Conservation (phyloP, 2,329 filamentous ascomycete genomes). For the Emericellopsis cladophorae region DNA sequence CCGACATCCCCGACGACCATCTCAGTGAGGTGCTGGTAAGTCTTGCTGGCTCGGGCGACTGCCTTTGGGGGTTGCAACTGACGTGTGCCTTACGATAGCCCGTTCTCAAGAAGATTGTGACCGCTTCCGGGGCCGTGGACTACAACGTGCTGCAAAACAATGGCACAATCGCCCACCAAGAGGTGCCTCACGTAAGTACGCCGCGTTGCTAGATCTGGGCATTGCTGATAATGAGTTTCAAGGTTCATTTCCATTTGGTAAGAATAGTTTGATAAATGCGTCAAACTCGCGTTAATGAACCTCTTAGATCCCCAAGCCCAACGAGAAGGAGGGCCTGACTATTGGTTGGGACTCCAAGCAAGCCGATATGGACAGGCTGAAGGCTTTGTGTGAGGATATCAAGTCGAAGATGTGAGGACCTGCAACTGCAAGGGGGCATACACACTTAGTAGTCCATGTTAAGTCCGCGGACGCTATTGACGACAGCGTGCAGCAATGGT, state of each 20-base stretch:
- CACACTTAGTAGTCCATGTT: no score
- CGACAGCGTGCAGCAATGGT: no score
- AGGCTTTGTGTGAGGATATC: slow-evolving; percentile 68
- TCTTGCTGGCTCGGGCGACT: not conserved
- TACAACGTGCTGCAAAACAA: slow-evolving; percentile 98
- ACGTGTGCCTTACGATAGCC: slow-evolving; percentile 11
- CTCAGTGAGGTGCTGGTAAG: slow-evolving; percentile 69
- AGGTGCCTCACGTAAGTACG: slow-evolving; percentile 71
- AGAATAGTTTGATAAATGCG: slow-evolving; percentile 8
- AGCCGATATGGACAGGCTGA: slow-evolving; percentile 71
- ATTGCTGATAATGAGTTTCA: slow-evolving; percentile 3
- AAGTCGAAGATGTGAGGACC: slow-evolving; percentile 68
- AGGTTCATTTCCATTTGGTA: slow-evolving; percentile 94
- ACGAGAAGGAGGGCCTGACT: slow-evolving; percentile 63
- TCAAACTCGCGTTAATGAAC: not conserved
- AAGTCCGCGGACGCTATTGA: no score
- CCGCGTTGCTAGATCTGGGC: not conserved
- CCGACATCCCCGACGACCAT: slow-evolving; percentile 84
- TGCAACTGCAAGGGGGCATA: no score
- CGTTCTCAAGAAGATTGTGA: slow-evolving; percentile 68
- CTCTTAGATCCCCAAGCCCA: slow-evolving; percentile 85
- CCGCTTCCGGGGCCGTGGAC: slow-evolving; percentile 61
- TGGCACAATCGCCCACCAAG: slow-evolving; percentile 78
- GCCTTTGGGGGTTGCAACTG: not conserved
- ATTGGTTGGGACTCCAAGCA: slow-evolving; percentile 68